phyloP scores from a whole-genome alignment of 164 flowering plant species.

The Tetrastigma voinierianum region DNA sequence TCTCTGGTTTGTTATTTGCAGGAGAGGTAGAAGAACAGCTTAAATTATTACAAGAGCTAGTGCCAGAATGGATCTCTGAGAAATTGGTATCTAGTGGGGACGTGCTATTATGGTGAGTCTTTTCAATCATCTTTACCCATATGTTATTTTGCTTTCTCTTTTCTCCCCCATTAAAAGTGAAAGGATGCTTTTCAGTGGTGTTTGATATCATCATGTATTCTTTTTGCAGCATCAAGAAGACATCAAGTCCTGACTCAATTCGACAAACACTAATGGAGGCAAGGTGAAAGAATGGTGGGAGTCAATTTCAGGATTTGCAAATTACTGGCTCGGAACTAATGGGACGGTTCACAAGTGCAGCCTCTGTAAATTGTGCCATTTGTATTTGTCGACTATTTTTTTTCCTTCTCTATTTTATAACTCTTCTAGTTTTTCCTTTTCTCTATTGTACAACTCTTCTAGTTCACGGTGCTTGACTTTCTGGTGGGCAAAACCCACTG shows the following conservation, averaged over 20 bases:
- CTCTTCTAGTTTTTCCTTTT: too few species aligned
- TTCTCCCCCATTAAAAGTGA: too few species aligned
- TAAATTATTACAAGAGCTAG: constrained; percentile 53
- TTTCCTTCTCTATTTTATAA: too few species aligned
- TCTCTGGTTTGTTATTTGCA: constrained; percentile 11
- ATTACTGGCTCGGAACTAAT: not conserved
- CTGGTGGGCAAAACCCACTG: too few species aligned
- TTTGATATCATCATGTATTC: not conserved
- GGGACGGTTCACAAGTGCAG: too few species aligned
- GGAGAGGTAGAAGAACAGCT: constrained; percentile 81
- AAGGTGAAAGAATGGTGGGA: constrained; percentile 13
- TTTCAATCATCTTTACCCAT: too few species aligned
- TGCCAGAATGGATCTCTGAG: constrained; percentile 72
- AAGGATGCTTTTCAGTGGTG: not conserved
- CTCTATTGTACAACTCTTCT: too few species aligned
- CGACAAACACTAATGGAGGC: constrained; percentile 46
- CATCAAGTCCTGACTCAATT: constrained; percentile 31
- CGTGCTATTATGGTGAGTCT: constrained; percentile 55
- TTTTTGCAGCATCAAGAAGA: constrained; percentile 60
- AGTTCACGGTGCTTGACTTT: too few species aligned
- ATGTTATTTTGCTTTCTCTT: too few species aligned
- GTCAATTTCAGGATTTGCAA: not conserved
- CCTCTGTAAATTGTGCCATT: too few species aligned
- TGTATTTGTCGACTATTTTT: too few species aligned
- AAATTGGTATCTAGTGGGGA: constrained; percentile 56